Percentiles rank a stretch among this genome's conserved stretches.
Conservation (phyloP, 805 yeast genomes). For the Pichia heedii region DNA sequence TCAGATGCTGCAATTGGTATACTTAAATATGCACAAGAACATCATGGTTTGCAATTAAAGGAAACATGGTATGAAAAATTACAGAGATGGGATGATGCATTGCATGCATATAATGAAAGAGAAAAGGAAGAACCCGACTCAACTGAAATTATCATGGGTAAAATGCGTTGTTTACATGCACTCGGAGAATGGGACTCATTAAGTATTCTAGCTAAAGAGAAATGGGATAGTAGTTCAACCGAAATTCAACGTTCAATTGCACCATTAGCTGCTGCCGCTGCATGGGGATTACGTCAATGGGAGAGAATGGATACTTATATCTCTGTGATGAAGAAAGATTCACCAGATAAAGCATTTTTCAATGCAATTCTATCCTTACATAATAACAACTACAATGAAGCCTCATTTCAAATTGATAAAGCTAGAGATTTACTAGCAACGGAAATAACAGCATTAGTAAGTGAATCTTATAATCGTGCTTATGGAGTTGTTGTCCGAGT, state of each 20-base stretch:
- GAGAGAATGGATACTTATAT: constrained; percentile 90
- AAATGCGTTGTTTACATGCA: constrained; percentile 96
- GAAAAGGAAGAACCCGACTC: constrained; percentile 57
- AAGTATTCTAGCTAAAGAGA: constrained; percentile 73
- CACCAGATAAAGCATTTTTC: constrained; percentile 93
- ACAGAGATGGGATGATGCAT: constrained; percentile 97
- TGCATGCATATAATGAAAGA: constrained; percentile 79
- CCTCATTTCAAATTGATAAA: constrained; percentile 63
- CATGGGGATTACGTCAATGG: constrained; percentile 98
- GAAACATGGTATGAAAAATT: constrained; percentile 97
- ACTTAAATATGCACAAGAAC: constrained; percentile 85
- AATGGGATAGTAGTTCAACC: constrained; percentile 69
- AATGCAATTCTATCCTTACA: constrained; percentile 84
- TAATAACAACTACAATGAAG: constrained; percentile 75
- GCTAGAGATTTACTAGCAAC: constrained; percentile 89
- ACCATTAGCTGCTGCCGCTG: constrained; percentile 96
- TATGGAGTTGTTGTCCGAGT: constrained; percentile 94
- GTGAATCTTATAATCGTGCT: constrained; percentile 94
- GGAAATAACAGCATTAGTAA: constrained; percentile 87
- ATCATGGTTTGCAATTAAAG: constrained; percentile 81
- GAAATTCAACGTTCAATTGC: constrained; percentile 81
- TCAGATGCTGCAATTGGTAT: constrained; percentile 98
- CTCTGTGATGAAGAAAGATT: constrained; percentile 78
- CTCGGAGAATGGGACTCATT: constrained; percentile 98
- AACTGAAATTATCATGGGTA: constrained; percentile 90